Base-by-base conservation (phyloP, 139 green algal genomes). In the Picochlorum sp. region DNA sequence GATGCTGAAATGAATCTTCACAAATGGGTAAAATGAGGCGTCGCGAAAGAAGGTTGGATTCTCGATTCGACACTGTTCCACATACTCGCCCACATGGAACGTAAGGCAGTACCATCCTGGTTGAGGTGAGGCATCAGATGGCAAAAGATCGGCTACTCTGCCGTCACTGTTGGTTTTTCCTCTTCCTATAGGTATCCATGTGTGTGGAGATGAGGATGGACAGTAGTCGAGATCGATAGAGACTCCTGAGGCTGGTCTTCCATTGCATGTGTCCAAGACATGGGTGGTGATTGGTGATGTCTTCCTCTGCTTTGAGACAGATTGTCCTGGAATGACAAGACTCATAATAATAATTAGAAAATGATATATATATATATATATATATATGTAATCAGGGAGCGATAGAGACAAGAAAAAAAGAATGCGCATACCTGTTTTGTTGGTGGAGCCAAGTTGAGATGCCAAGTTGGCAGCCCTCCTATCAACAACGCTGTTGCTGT, bases 251-350 rank as follows among this genome's bases (percentile, higher is more conserved):
- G 92, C 91, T 11, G 91, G 91, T 11, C 69, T 49, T 28, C 92
- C 91, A 34, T 86, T 58, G 10, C 81, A 66, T 6, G 83, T 89
- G 79, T 97, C 91, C 45, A 97, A 79, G 56, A 98, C 87, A 69
- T 97, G 91, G 5, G 85, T 95, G 46, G 91, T 98, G 69, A 97
- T 93, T 38, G 91, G 91, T 1, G 91, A 95, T 3, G 77, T 65
- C 21, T 15, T 61, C 21, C 14, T 41, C 34, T 11, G 34, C 28
- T 30, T 30, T 5, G 28, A 30, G 28, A 30, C 28, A 30, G 44
- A 28, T 7, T 24, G 49, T 24, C 14, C 4, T 47, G 64, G 50
- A 58, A 58, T 58, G 50, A 16, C 0, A 58, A 28, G 24, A 4
- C 24, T 2, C 24, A 26, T 28, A 0, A 28, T 28, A 3, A 28